These are phyloP conservation scores for Backusella liffmaniae DNA, from an alignment of 192 early-diverging fungal genomes.

Conservation along the genomic window DNA sequence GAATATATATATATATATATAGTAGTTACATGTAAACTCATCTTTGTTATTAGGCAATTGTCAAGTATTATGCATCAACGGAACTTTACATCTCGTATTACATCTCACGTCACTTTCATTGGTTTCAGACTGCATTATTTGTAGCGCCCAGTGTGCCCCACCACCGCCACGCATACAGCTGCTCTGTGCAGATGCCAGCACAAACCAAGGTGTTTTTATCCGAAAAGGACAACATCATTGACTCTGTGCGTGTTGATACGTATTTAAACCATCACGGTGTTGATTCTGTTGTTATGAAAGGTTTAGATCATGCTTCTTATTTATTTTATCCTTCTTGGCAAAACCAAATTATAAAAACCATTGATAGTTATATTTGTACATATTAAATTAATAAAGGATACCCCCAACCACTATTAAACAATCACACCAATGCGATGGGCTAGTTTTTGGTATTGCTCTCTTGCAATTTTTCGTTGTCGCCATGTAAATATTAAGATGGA, in stretches of 20 bases:
- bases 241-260: constrained; percentile 31
- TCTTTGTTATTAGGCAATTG: constrained; percentile 38
- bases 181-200: constrained; percentile 19
- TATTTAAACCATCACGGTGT: constrained; percentile 40
- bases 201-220: constrained; percentile 43
- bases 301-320: constrained; percentile 47
- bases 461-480: constrained; percentile 36
- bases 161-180: background rate
- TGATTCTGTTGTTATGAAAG: constrained; percentile 41
- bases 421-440: constrained; percentile 35
- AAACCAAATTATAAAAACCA: constrained; percentile 17
- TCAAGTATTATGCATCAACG: constrained; percentile 58
- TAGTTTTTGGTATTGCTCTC: constrained; percentile 35
- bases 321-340: constrained; percentile 38
- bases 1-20: background rate
- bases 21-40: background rate
- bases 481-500: constrained; percentile 29
- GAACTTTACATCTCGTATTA: constrained; percentile 64
- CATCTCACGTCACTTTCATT: constrained; percentile 54
- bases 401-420: background rate
- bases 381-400: background rate
- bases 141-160: constrained; percentile 15
- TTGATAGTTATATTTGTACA: background rate
- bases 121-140: constrained; percentile 45
- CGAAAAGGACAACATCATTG: constrained; percentile 46